Percentiles rank a stretch among this genome's conserved stretches.
These are phyloP conservation scores for Fusarium compactum DNA, from an alignment of 2,329 filamentous ascomycete species.

Conservation along the genomic window DNA sequence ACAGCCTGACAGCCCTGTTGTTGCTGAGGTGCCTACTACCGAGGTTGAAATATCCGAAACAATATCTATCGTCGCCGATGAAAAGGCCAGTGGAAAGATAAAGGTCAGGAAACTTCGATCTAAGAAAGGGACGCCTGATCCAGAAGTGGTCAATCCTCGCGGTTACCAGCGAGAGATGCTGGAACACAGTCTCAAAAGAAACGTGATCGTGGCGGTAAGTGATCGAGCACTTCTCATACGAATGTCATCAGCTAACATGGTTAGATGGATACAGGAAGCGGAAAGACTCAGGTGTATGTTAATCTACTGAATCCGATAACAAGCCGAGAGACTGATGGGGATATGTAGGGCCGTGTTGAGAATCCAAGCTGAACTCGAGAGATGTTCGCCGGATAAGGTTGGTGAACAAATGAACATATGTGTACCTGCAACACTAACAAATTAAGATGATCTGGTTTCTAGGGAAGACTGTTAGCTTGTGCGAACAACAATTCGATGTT, in stretches of 20 bases:
- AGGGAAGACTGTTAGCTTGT: constrained; percentile 75
- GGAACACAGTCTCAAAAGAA: constrained; percentile 73
- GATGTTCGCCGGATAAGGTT: constrained; percentile 66
- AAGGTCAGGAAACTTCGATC: neutral
- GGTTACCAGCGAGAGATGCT: constrained; percentile 84
- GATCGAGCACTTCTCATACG: neutral
- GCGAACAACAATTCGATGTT: constrained; percentile 72
- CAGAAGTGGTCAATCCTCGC: constrained; percentile 58
- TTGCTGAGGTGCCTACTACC: constrained; percentile 2
- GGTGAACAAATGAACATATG: constrained; percentile 58
- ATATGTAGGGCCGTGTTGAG: constrained; percentile 71
- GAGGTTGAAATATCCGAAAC: constrained; percentile 32
- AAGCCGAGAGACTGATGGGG: constrained; percentile 32
- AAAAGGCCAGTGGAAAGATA: neutral
- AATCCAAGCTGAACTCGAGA: constrained; percentile 73
- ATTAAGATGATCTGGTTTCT: constrained; percentile 77
- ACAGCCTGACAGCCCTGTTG: constrained; percentile 5
- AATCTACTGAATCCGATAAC: neutral
- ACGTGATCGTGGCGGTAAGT: constrained; percentile 77
- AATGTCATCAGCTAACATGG: constrained; percentile 2
- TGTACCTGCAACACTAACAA: constrained; percentile 25
- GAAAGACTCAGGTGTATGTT: constrained; percentile 80
- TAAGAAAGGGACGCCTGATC: constrained; percentile 4
- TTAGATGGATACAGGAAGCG: constrained; percentile 85
- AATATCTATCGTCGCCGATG: constrained; percentile 9